Evolutionary conservation across 768 basidiomycete species (phyloP), one percentile per base, ranked within the genome.

Genomic region (Naganishia antarctica): DNA sequence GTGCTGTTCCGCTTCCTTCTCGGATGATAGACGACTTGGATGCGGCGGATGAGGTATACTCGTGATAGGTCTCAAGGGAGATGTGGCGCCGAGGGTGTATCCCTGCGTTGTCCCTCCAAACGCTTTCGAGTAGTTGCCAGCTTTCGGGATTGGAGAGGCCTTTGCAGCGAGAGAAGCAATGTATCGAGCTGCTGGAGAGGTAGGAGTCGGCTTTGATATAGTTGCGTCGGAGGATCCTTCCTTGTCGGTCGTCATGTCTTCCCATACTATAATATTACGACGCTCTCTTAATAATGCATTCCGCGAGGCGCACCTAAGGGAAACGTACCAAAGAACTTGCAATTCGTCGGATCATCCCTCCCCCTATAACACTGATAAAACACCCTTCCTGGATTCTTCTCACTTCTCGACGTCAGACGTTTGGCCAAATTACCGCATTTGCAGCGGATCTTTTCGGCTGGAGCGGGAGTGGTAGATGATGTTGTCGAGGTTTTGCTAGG

Each of bases 331-430:
- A 57, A 57, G 21, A 57, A 57, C 37, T 57, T 57, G 53, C 53
- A 57, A 13, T 37, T 34, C 23, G 28, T 13, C 1, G 53, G 34
- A 57, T 57, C 53, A 26, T 57, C 53, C 18, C 53, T 26, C 4
- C 53, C 53, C 37, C 40, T 57, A 13, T 57, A 57, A 16, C 53
- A 57, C 21, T 57, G 53, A 40, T 57, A 57, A 26, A 57, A 57
- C 34, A 37, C 34, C 26, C 53, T 37, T 7, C 53, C 53, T 26
- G 53, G 53, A n/a, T 57, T 57, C 53, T 40, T 57, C 37, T 57
- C 53, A 9, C 32, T 57, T 18, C 37, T 37, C 53, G 53, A 57
- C 3, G 37, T 37, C 1, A 57, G 53, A 3, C 53, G 53, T 7
- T 16, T 57, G 0, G 53, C 53, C 21, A 40, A 34, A 57, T 57